These are phyloP conservation scores for Trametes villosa DNA, from an alignment of 768 basidiomycete genomes.

Conservation along the genomic window DNA sequence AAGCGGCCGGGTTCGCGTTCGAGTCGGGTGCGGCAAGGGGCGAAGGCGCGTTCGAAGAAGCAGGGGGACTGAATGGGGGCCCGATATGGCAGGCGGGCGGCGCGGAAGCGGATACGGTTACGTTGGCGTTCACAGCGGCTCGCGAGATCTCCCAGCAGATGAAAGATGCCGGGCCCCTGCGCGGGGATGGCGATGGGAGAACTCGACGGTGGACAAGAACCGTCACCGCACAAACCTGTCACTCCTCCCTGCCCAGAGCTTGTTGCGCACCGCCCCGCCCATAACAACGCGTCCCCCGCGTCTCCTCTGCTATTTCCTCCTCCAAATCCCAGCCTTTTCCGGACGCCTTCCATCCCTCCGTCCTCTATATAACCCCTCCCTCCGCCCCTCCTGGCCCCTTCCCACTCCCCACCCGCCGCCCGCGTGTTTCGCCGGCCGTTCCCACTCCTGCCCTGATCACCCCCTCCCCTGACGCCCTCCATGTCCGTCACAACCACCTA, in stretches of 20 bases:
- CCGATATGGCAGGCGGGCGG: background rate
- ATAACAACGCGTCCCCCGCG: conserved; percentile 1
- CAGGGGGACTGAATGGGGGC: background rate
- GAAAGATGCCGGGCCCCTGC: background rate
- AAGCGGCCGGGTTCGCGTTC: background rate
- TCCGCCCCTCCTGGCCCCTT: conserved; percentile 1
- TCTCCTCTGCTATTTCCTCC: background rate
- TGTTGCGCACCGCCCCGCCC: conserved; percentile 12
- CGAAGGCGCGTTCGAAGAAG: background rate
- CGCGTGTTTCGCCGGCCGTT: conserved; percentile 9
- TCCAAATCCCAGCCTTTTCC: conserved; percentile 5
- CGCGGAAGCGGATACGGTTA: conserved; percentile 10
- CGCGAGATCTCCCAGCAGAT: conserved; percentile 5
- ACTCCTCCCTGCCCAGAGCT: background rate
- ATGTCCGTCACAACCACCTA: conserved; percentile 37
- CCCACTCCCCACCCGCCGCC: conserved; percentile 6
- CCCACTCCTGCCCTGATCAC: conserved; percentile 2
- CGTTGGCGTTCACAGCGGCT: background rate
- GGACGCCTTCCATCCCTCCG: conserved; percentile 11
- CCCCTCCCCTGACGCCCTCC: conserved; percentile 9
- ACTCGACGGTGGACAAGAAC: background rate
- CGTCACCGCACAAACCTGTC: background rate
- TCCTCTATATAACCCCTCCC: conserved; percentile 13
- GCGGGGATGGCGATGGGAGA: too few relatives aligned
- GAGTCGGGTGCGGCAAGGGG: conserved; percentile 8